These are phyloP conservation scores for Arbutus unedo DNA, from an alignment of 148 eudicot species.

Conservation along the genomic window DNA sequence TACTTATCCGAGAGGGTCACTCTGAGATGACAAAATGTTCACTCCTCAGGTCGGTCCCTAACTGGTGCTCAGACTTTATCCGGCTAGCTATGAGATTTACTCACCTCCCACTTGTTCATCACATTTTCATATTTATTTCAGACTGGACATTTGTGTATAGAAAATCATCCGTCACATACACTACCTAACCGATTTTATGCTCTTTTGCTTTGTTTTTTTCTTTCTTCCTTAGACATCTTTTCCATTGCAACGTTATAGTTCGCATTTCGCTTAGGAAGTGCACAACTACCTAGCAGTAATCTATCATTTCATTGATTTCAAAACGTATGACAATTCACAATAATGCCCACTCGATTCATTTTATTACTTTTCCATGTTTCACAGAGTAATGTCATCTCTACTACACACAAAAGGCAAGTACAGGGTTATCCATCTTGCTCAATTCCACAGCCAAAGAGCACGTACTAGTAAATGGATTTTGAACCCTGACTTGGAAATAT, in stretches of 20 bases:
- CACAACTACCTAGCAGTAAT: background rate
- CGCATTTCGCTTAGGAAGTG: background rate
- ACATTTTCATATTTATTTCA: no score
- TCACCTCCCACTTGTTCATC: no score
- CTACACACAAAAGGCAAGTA: background rate
- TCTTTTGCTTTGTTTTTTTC: background rate
- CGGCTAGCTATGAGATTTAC: no score
- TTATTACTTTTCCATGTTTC: background rate
- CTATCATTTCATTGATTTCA: background rate
- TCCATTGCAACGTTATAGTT: background rate
- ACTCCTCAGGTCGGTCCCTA: no score
- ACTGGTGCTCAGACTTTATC: no score
- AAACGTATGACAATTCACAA: background rate
- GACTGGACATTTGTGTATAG: no score
- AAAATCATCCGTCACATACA: background rate
- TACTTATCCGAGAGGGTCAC: no score
- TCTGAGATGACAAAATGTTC: no score
- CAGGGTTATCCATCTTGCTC: background rate
- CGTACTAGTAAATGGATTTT: background rate
- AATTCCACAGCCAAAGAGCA: background rate
- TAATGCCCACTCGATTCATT: background rate
- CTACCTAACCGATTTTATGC: background rate
- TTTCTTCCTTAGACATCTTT: background rate
- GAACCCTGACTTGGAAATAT: background rate
- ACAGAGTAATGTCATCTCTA: background rate